Evolutionary conservation across 2,329 filamentous ascomycete species (phyloP).

Genomic region (Hymenoscyphus linearis): DNA sequence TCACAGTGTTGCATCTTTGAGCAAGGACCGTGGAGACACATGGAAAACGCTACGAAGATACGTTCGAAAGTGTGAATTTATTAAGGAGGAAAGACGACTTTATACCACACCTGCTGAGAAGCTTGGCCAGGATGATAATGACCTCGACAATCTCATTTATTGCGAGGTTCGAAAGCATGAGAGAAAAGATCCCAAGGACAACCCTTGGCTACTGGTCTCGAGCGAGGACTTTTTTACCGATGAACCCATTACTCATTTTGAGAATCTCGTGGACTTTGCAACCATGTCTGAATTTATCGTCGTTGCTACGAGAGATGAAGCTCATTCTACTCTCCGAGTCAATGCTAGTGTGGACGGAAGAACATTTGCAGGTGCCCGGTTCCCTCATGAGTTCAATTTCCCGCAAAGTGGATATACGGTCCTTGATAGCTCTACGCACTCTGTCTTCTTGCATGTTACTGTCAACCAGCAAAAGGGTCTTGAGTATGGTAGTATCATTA

Average conservation of each 20-base stretch:
- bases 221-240: constrained; percentile 74
- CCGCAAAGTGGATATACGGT: constrained; percentile 83
- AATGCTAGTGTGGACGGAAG: constrained; percentile 81
- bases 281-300: constrained; percentile 97
- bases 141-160: constrained; percentile 41
- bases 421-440: constrained; percentile 89
- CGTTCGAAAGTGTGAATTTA: constrained; percentile 81
- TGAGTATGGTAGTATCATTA: constrained; percentile 82
- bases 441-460: constrained; percentile 89
- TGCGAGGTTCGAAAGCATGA: constrained; percentile 60
- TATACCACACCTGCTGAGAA: constrained; percentile 13
- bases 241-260: constrained; percentile 55
- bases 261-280: constrained; percentile 77
- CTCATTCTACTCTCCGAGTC: constrained; percentile 65
- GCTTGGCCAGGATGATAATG: constrained; percentile 40
- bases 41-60: constrained; percentile 74
- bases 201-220: constrained; percentile 64
- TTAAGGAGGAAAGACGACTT: constrained; percentile 56
- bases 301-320: constrained; percentile 64
- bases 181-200: constrained; percentile 56
- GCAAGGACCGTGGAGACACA: constrained; percentile 70
- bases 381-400: constrained; percentile 79
- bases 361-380: constrained; percentile 75
- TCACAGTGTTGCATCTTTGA: constrained; percentile 69
- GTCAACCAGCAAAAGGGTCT: constrained; percentile 60